Base-by-base conservation (phyloP, 192 early-diverging fungal genomes). In the Backusella sp. region DNA sequence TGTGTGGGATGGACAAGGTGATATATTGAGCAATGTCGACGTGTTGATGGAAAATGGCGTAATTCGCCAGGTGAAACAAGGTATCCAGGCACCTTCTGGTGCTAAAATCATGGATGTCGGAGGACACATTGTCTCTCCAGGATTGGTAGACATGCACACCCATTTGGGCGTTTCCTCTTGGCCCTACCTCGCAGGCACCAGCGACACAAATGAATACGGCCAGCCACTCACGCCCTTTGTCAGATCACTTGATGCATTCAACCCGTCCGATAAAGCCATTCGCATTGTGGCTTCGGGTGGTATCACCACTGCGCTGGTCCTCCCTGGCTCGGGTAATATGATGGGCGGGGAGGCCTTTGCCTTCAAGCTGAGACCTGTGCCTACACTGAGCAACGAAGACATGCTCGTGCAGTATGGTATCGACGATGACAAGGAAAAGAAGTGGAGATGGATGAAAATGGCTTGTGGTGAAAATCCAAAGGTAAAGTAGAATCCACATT, bases 391-490 rank as follows among this genome's bases (percentile, higher is more conserved):
- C 53, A 88, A 83, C 30, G 90, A 91, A 37, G 88, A 93, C 72
- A 93, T 94, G 92, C 72, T 83, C 23, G 82, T 80, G 12, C 82
- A 83, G 49, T 49, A 75, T 35, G 72, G 85, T 26, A 73, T 94
- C 37, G 84, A 93, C 73, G 75, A 74, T 11, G 81, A 84, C 56
- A 77, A 79, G 26, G 80, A 78, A 56, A 66, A 68, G 8, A 37
- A 52, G 21, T 91, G 91, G 90, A 77, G 91, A 35, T 95, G 86
- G 79, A 91, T 92, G 88, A 95, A 95, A 78, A 91, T 93, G 89
- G 93, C 94, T 2, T 95, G 94, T 72, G 93, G 94, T 35, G 94
- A 95, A 78, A 95, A 94, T 83, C 85, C 91, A 37, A 94, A 90
- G 79, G 77, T 83, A 76, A 26, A 32, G 32, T 32, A 32, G 0